Conservation (phyloP, 441 rosid species). For the Adansonia grandidieri region DNA sequence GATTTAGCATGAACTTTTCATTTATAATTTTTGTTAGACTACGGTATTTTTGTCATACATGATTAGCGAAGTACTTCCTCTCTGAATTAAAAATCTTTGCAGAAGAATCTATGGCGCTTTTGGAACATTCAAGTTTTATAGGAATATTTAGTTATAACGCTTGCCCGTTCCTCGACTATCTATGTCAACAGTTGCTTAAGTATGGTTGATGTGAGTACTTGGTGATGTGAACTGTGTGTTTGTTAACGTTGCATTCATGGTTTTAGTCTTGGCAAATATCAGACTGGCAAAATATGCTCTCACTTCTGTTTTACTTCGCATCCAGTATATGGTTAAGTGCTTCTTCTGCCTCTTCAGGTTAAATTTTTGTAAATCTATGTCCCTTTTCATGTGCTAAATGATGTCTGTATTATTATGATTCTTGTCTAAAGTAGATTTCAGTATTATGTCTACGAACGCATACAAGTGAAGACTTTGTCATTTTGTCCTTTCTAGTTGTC, state of each 20-base stretch:
- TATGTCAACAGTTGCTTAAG: neutral
- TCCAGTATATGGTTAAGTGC: neutral
- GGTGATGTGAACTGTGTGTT: neutral
- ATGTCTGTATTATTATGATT: slow-evolving; percentile 13
- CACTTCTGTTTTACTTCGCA: neutral
- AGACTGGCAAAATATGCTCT: neutral
- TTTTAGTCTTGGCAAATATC: slow-evolving; percentile 10
- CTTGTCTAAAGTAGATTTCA: neutral
- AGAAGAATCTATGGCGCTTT: neutral
- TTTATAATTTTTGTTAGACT: slow-evolving; percentile 5
- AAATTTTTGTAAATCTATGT: neutral
- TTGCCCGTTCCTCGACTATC: neutral
- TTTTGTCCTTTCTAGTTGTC: neutral
- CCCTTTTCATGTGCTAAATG: neutral
- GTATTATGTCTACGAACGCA: neutral
- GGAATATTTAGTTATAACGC: neutral
- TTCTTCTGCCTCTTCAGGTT: neutral
- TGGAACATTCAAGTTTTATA: neutral
- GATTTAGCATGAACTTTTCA: neutral
- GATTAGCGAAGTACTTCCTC: neutral
- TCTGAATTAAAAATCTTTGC: neutral
- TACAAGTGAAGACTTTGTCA: neutral
- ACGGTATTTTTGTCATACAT: neutral
- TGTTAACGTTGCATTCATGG: slow-evolving; percentile 2
- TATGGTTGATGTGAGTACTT: neutral